Evolutionary conservation across 805 yeast species (phyloP).

Genomic region (Debaryomyces hansenii): DNA sequence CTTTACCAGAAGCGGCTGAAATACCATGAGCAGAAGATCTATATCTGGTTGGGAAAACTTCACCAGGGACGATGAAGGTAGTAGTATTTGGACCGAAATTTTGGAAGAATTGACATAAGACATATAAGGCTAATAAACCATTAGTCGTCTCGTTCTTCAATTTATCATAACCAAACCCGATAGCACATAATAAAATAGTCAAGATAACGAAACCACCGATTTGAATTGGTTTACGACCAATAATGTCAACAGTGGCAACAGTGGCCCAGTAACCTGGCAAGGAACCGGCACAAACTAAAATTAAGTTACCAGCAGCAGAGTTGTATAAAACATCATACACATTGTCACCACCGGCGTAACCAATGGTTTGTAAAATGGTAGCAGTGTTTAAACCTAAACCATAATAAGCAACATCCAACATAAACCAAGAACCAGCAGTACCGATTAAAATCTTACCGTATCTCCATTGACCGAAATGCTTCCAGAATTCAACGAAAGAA

Average conservation of each 20-base stretch:
- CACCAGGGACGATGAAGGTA: conserved; percentile 89
- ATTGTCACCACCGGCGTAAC: conserved; percentile 72
- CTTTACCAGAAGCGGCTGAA: conserved; percentile 88
- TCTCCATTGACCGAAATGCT: conserved; percentile 83
- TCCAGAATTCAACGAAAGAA: conserved; percentile 67
- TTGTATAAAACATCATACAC: conserved; percentile 71
- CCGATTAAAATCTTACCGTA: conserved; percentile 81
- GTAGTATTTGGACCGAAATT: conserved; percentile 94
- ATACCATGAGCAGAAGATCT: conserved; percentile 95
- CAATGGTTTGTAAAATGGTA: conserved; percentile 75
- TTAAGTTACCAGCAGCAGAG: conserved; percentile 88
- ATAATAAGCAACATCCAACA: conserved; percentile 86
- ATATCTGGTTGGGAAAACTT: conserved; percentile 90
- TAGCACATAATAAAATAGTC: conserved; percentile 70
- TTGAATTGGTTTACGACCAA: conserved; percentile 88
- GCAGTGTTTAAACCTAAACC: conserved; percentile 87
- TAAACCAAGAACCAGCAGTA: conserved; percentile 91
- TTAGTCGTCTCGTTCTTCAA: conserved; percentile 42
- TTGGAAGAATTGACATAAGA: conserved; percentile 81
- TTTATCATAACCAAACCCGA: conserved; percentile 83
- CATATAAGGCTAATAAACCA: conserved; percentile 75
- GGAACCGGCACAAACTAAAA: conserved; percentile 91
- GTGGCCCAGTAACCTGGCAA: conserved; percentile 92
- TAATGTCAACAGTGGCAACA: conserved; percentile 72
- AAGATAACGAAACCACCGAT: conserved; percentile 70